Evolutionary conservation across 768 basidiomycete genomes (phyloP).

Genomic region (Rhizopogon roseolus): DNA sequence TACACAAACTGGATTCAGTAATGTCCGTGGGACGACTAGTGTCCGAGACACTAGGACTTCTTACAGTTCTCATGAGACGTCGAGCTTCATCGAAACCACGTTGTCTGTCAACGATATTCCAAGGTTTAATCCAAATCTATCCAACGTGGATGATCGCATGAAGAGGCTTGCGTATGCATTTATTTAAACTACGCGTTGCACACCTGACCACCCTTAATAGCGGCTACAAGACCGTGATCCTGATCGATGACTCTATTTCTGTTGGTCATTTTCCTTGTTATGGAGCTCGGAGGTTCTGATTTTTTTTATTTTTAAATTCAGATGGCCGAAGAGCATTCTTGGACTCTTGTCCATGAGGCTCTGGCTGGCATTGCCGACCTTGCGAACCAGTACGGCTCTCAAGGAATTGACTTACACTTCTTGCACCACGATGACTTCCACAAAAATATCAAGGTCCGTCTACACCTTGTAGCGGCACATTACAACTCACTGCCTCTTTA

Average conservation of each 20-base stretch:
- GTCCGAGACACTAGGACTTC: neutral
- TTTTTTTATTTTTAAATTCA: neutral
- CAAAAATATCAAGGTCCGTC: slow-evolving; percentile 4
- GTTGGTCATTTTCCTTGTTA: slow-evolving; percentile 3
- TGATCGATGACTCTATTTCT: slow-evolving; percentile 27
- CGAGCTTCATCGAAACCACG: neutral
- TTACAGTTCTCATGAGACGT: neutral
- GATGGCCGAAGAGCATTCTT: slow-evolving; percentile 25
- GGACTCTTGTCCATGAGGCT: slow-evolving; percentile 27
- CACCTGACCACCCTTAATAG: slow-evolving; percentile 4
- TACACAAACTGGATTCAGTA: neutral
- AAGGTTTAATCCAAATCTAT: slow-evolving; percentile 7
- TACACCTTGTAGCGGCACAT: neutral
- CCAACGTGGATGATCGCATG: neutral
- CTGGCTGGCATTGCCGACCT: slow-evolving; percentile 27
- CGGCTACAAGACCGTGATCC: slow-evolving; percentile 25
- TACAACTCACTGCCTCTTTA: neutral
- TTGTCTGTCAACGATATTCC: slow-evolving; percentile 2
- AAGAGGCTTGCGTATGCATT: slow-evolving; percentile 3
- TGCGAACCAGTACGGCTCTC: slow-evolving; percentile 19
- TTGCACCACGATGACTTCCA: slow-evolving; percentile 21
- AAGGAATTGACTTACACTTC: slow-evolving; percentile 30
- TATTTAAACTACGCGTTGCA: neutral
- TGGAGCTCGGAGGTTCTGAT: neutral
- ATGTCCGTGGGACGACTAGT: neutral